Evolutionary conservation across 2,329 filamentous ascomycete species (phyloP), one percentile per base, ranked within the genome.

Genomic region (Bretziella fagacearum): DNA sequence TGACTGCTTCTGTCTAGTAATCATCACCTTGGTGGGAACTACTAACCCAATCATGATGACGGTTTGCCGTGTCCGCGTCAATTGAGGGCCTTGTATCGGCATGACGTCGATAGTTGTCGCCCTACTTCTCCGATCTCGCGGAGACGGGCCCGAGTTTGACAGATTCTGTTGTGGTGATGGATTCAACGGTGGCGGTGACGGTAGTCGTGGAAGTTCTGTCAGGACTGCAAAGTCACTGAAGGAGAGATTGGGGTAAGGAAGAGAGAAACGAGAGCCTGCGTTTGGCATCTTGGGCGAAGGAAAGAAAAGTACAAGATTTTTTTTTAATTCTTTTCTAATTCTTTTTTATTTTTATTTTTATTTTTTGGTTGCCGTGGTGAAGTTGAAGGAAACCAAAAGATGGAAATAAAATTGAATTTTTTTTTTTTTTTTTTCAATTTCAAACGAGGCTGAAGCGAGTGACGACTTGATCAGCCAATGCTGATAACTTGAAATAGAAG

Each of bases 161-260:
- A 39, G 18, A 22, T 20, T 39, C 18, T 39, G 35, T 22, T 18
- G 35, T 20, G 35, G n/a, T 20, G 17, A 23, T 20, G 18, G 18
- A 20, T 11, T 20, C 7, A 46, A 22, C 2, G 48, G 45, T 13
- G 48, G 33, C 13, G 48, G 48, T 4, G 48, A 44, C 22, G 48
- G 29, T 18, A 50, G 29, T 25, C 44, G 44, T 25, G 48, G 44
- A 17, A 47, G 26, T 27, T 50, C 48, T 18, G 48, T 47, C 15
- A 50, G 40, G 7, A 50, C 35, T 17, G 53, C 54, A 53, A 61
- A 58, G 44, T 61, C 57, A 13, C 55, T 54, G n/a, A 60, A 51
- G 4, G 57, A 57, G 15, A 54, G 56, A 36, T 62, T 60, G 18
- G 58, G 59, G 48, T 63, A 63, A 30, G 56, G 55, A 36, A 62